Conservation (phyloP, 176 grass and related monocot genomes). For the Ensete glaucum region DNA sequence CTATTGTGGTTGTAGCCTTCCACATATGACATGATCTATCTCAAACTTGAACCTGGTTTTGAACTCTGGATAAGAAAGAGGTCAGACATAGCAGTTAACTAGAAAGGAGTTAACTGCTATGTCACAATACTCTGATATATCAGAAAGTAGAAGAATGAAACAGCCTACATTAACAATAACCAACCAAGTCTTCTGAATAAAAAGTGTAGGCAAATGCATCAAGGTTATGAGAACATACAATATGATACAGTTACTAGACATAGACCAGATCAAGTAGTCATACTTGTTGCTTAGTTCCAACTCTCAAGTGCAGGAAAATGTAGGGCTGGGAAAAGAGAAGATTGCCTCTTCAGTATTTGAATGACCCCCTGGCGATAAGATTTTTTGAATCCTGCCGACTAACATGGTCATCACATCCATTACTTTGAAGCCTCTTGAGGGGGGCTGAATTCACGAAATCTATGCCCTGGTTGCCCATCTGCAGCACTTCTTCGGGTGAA, state of each 20-base stretch:
- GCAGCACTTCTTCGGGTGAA: slow-evolving; percentile 86
- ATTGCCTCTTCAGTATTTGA: slow-evolving; percentile 62
- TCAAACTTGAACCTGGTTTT: neutral
- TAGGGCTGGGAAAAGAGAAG: slow-evolving; percentile 1
- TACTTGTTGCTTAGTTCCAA: neutral
- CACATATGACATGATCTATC: neutral
- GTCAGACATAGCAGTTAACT: neutral
- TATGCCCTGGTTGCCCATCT: slow-evolving; percentile 71
- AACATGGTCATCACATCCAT: slow-evolving; percentile 59
- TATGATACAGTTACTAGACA: slow-evolving; percentile 62
- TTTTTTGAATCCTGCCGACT: slow-evolving; percentile 69
- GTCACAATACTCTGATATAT: neutral
- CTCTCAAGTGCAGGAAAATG: slow-evolving; percentile 24
- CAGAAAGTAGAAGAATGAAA: neutral
- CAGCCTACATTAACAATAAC: slow-evolving; percentile 6
- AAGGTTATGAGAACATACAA: slow-evolving; percentile 27
- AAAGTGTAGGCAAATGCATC: slow-evolving; percentile 28
- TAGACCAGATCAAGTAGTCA: slow-evolving; percentile 28
- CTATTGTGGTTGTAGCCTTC: neutral
- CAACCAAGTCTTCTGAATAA: slow-evolving; percentile 26
- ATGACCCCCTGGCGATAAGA: slow-evolving; percentile 53
- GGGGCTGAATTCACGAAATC: slow-evolving; percentile 58
- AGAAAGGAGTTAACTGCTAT: too few relatives aligned
- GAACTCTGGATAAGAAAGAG: neutral
- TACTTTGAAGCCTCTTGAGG: slow-evolving; percentile 35